Base-by-base conservation (phyloP, 495 filamentous ascomycete species). In the Podospora conica region DNA sequence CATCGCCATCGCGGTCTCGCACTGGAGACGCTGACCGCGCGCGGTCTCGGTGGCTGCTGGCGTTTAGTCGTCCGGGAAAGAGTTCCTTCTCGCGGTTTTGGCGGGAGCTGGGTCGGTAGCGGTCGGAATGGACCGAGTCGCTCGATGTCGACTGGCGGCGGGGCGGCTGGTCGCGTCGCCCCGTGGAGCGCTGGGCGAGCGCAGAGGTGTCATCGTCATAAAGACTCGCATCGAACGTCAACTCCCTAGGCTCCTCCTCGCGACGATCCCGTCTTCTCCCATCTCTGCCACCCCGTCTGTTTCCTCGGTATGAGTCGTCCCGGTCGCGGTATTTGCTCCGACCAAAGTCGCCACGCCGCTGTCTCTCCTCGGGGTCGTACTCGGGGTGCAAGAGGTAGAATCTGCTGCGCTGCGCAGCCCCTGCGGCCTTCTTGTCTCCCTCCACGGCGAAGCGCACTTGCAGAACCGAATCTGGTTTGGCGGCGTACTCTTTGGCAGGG, bases 321-420 rank as follows among this genome's bases (percentile, higher is more conserved):
- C 84, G 79, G 21, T 85, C 85, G 60, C 85, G 80, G 63, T 86
- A 84, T 61, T 78, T 81, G 53, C 82, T 80, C 56, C 78, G 70
- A 23, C 33, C 53, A 22, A 69, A 73, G 53, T 85, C 80, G 55
- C 72, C 73, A 57, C 76, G 75, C 54, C 80, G 82, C 65, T 87
- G 79, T 55, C 86, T 83, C 75, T 96, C 91, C 54, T 88, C 85
- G 2, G 91, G 92, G 71, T 97, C 93, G 71, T 93, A 87, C 68
- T 96, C 88, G 0, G 93, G 92, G 70, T 98, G 88, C 71, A 95
- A 83, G 9, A 96, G 85, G 73, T 98, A 98, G 77, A 93, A 98
- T 18, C 92, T 82, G 75, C 95, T 97, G 31, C 88, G 82, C 60
- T 91, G 86, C 15, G 90, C 82, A 0, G 95, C 92, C 48, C 90